Conservation (phyloP, 208 protist genomes). For the Acanthamoeba lenticulata region DNA sequence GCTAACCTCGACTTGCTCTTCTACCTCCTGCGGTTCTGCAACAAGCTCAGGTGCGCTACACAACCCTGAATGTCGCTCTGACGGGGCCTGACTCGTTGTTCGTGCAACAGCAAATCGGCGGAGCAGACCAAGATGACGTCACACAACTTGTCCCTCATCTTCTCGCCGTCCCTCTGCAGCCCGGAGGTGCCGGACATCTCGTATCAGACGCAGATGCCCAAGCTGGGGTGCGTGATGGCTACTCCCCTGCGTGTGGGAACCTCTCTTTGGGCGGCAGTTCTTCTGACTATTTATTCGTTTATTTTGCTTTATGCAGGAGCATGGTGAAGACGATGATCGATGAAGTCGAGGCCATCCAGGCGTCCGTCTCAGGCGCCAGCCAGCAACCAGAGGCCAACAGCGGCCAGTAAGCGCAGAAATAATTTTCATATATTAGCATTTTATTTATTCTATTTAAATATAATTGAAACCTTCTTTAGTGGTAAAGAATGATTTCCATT, state of each 20-base stretch:
- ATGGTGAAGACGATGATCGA: constrained; percentile 42
- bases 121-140: constrained; percentile 38
- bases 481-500: no score
- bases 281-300: not conserved
- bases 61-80: no score
- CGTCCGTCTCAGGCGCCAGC: not conserved
- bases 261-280: no score
- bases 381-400: no score
- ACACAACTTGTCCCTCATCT: constrained; percentile 10
- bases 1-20: not conserved
- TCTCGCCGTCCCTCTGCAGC: not conserved
- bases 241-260: not conserved
- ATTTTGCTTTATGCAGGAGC: not conserved
- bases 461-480: no score
- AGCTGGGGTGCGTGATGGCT: not conserved
- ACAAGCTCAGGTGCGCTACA: not conserved
- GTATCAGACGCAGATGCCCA: constrained; percentile 13
- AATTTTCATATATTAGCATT: no score
- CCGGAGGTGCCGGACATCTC: not conserved
- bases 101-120: not conserved
- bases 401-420: no score
- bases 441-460: no score
- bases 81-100: no score
- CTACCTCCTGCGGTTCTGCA: not conserved
- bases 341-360: not conserved